Percentiles rank a stretch among this genome's conserved stretches.
Evolutionary conservation across 2,329 filamentous ascomycete genomes (phyloP).

Genomic region (Aspergillus puulaauensis): DNA sequence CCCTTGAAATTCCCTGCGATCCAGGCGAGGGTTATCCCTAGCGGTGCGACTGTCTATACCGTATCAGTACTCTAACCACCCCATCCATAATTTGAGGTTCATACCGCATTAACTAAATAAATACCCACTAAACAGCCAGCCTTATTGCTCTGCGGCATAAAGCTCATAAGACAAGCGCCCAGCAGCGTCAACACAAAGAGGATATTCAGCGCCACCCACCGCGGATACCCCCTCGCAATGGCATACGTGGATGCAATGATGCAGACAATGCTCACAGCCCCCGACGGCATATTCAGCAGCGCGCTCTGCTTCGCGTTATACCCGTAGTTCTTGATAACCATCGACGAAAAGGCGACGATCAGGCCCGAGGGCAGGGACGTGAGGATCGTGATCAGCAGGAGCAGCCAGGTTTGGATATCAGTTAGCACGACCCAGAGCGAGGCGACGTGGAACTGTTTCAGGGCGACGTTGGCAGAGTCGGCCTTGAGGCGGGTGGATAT

Average conservation of each 20-base stretch:
- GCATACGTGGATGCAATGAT: slow-evolving; percentile 41
- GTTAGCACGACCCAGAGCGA: slow-evolving; percentile 21
- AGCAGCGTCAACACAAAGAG: slow-evolving; percentile 47
- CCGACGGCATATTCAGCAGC: slow-evolving; percentile 47
- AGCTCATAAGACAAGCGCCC: slow-evolving; percentile 41
- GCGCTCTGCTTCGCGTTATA: slow-evolving; percentile 44
- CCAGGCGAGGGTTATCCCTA: slow-evolving; percentile 45
- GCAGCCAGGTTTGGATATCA: slow-evolving; percentile 23
- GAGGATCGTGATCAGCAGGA: slow-evolving; percentile 32
- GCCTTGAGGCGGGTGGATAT: slow-evolving; percentile 18
- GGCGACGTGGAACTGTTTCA: slow-evolving; percentile 22
- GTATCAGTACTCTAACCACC: neutral
- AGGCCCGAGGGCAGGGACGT: slow-evolving; percentile 45
- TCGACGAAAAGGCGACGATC: slow-evolving; percentile 46
- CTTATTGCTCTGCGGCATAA: slow-evolving; percentile 37
- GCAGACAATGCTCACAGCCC: slow-evolving; percentile 40
- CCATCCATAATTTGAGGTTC: neutral
- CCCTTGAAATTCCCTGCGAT: slow-evolving; percentile 49
- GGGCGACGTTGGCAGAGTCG: slow-evolving; percentile 21
- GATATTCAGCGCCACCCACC: slow-evolving; percentile 43
- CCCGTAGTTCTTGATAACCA: slow-evolving; percentile 43
- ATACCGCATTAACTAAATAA: slow-evolving; percentile 37
- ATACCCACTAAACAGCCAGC: slow-evolving; percentile 44
- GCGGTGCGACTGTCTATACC: slow-evolving; percentile 38
- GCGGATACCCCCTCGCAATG: slow-evolving; percentile 39